Evolutionary conservation across 495 filamentous ascomycete species (phyloP).

Genomic region (Penicillium antarcticum): DNA sequence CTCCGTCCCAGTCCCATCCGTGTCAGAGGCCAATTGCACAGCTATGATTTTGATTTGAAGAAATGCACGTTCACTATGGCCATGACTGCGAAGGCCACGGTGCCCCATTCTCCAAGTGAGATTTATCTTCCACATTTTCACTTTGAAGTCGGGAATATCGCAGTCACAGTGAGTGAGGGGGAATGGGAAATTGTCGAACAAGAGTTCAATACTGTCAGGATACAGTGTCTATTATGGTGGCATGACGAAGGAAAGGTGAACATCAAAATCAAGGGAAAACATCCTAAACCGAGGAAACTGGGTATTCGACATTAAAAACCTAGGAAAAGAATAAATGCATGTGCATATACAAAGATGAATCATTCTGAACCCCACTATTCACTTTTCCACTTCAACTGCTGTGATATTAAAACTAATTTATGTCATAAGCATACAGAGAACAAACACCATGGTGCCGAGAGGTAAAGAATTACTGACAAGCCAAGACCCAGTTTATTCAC

Average conservation of each 20-base stretch:
- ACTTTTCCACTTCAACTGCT: no score
- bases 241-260: constrained; percentile 79
- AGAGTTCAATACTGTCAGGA: constrained; percentile 59
- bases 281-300: constrained; percentile 52
- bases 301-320: not conserved
- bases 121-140: constrained; percentile 91
- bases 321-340: no score
- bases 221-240: constrained; percentile 85
- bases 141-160: constrained; percentile 70
- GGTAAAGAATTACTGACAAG: no score
- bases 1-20: constrained; percentile 80
- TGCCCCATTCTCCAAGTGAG: constrained; percentile 67
- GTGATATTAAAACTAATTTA: no score
- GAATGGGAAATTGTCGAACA: constrained; percentile 81
- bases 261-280: constrained; percentile 72
- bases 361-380: no score
- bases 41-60: constrained; percentile 74
- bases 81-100: constrained; percentile 51
- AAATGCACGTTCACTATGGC: constrained; percentile 68
- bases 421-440: no score
- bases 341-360: no score
- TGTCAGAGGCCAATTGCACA: constrained; percentile 62
- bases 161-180: constrained; percentile 73
- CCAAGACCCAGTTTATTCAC: no score
- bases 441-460: no score